Base-by-base conservation (phyloP, 805 yeast species). In the Metschnikowia kofuensis region DNA sequence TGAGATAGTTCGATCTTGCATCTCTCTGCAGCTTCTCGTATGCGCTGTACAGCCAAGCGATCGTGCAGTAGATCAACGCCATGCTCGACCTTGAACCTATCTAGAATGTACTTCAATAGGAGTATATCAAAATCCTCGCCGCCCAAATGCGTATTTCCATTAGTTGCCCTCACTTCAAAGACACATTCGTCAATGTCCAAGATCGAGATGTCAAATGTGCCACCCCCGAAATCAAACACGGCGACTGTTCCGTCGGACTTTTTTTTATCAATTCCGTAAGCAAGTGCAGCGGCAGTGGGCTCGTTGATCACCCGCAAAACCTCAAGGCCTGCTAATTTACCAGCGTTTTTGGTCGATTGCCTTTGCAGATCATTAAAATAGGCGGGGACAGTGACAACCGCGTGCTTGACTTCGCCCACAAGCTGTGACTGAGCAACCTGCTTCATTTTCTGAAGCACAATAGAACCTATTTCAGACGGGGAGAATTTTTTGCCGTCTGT, bases 221-320 rank as follows among this genome's bases (percentile, higher is more conserved):
- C 94, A 51, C 94, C 94, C 57, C 94, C 94, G 56, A 87, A 76
- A 68, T 87, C 95, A 61, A 84, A 87, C 38, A 80, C 82, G 35
- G 82, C 79, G 16, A 80, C 72, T 39, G 77, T 69, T 36, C 82
- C 81, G 61, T 78, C 80, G 49, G 76, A 67, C 42, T 59, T 56
- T 46, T 75, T 72, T 58, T 77, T 75, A 60, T 87, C 92, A 56
- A 91, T 81, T 76, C 97, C 97, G 78, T 90, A 90, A 59, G 97
- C 97, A 75, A 89, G 88, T 57, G 97, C 97, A 58, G 97, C 97
- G 45, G 97, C 97, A 7, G 61, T 87, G 37, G 94, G 94, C 67
- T 87, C 94, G 66, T 87, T 87, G 31, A 87, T 78, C 40, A 87
- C 90, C 65, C 95, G 74, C 58, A 86, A 67, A 29, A 87, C 87